Percentiles rank a stretch among this genome's conserved stretches.
Conservation (phyloP, 2,329 filamentous ascomycete genomes). For the Byssoonygena ceratinophila region DNA sequence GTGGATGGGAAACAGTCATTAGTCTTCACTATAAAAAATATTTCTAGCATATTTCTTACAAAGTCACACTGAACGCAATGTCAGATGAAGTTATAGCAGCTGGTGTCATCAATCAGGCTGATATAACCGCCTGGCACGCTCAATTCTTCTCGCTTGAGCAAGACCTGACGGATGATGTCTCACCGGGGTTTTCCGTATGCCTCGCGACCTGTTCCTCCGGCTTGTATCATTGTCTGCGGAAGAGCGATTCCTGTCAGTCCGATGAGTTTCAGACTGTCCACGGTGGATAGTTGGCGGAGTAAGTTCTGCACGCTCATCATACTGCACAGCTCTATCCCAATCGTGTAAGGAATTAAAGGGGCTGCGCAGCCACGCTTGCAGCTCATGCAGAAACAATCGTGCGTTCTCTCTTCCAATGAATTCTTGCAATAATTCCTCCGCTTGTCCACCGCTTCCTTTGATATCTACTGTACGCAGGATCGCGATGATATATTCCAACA, state of each 20-base stretch:
- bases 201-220: neutral
- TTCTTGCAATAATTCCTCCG: conserved; percentile 66
- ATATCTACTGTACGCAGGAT: conserved; percentile 75
- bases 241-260: neutral
- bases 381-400: conserved; percentile 69
- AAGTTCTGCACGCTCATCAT: conserved; percentile 32
- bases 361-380: conserved; percentile 71
- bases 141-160: conserved; percentile 21
- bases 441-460: conserved; percentile 65
- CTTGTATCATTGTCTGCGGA: neutral
- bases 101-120: conserved; percentile 9
- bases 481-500: conserved; percentile 75
- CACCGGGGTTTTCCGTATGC: conserved; percentile 1
- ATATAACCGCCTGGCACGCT: conserved; percentile 26
- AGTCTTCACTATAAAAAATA: too few species aligned
- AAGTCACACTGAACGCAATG: too few species aligned
- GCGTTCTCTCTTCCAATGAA: conserved; percentile 67
- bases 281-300: conserved; percentile 1
- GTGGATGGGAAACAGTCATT: too few species aligned
- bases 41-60: too few species aligned
- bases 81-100: too few species aligned
- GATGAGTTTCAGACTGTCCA: neutral
- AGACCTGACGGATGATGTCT: conserved; percentile 16
- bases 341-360: conserved; percentile 60
- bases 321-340: conserved; percentile 76